phyloP scores from a whole-genome alignment of 139 green algal genomes.

The Microglena sp. region DNA sequence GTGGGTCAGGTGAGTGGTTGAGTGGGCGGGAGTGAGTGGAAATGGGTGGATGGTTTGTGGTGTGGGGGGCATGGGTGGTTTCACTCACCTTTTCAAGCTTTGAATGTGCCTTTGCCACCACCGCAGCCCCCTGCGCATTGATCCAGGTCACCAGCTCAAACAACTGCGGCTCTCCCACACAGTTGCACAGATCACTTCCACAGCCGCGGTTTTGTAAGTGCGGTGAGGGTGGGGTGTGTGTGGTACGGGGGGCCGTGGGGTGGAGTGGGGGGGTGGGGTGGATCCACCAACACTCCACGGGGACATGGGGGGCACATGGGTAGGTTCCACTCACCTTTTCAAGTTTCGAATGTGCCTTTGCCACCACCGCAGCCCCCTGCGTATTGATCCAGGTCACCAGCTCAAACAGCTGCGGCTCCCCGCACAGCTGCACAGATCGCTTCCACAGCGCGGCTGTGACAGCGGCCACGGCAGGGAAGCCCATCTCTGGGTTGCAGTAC shows the following conservation, averaged over 20 bases:
- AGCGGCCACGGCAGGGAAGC: background rate
- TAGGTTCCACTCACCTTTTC: background rate
- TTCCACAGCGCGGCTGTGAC: background rate
- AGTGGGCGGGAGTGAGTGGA: too few relatives aligned
- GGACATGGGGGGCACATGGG: too few relatives aligned
- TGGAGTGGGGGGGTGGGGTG: too few relatives aligned
- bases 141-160: conserved; percentile 5
- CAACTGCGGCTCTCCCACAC: conserved; percentile 1
- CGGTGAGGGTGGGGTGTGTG: too few relatives aligned
- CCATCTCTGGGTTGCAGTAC: background rate
- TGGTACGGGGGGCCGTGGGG: too few relatives aligned
- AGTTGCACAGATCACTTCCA: background rate
- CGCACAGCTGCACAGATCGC: background rate
- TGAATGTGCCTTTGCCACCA: background rate
- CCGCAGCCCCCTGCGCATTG: background rate
- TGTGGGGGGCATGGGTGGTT: too few relatives aligned
- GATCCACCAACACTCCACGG: too few relatives aligned
- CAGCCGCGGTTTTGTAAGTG: too few relatives aligned
- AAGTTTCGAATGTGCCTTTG: background rate
- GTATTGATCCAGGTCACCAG: conserved; percentile 3
- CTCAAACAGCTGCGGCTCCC: conserved; percentile 5
- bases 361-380: background rate
- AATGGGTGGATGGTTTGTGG: too few relatives aligned
- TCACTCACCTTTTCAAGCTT: background rate
- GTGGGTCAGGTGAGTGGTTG: too few relatives aligned